Evolutionary conservation across 768 basidiomycete species (phyloP).

Genomic region (Collybia sordida): DNA sequence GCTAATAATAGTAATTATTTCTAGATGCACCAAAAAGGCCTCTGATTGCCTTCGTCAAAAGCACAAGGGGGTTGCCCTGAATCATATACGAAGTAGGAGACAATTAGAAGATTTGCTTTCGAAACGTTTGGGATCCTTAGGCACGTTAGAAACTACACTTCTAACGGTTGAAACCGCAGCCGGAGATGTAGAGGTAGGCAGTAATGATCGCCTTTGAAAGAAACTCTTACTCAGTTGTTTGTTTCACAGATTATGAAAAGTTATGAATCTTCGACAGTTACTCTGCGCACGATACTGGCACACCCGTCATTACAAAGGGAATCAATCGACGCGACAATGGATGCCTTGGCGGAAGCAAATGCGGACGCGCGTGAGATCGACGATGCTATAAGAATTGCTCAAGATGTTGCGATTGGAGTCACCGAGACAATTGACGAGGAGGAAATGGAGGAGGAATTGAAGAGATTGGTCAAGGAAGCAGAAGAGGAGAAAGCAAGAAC

Average conservation of each 20-base stretch:
- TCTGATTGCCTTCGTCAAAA: slow-evolving; percentile 63
- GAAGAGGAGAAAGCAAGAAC: slow-evolving; percentile 20
- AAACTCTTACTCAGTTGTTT: slow-evolving; percentile 1
- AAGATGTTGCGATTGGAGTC: slow-evolving; percentile 55
- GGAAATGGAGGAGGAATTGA: slow-evolving; percentile 66
- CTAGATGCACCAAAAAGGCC: slow-evolving; percentile 68
- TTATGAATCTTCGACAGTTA: slow-evolving; percentile 81
- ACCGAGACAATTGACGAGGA: slow-evolving; percentile 66
- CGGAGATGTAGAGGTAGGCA: slow-evolving; percentile 77
- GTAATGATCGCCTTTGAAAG: neutral
- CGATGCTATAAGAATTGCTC: slow-evolving; percentile 68
- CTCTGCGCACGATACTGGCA: slow-evolving; percentile 71
- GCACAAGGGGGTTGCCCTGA: slow-evolving; percentile 72
- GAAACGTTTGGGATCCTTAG: slow-evolving; percentile 73
- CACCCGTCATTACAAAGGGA: slow-evolving; percentile 81
- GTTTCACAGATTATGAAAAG: slow-evolving; percentile 69
- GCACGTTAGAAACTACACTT: slow-evolving; percentile 74
- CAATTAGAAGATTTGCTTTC: slow-evolving; percentile 73
- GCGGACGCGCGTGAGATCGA: slow-evolving; percentile 83
- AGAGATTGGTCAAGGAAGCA: slow-evolving; percentile 43
- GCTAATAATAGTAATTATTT: neutral
- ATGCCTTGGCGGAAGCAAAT: slow-evolving; percentile 80
- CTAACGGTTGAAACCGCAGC: slow-evolving; percentile 87
- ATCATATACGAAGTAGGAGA: slow-evolving; percentile 79
- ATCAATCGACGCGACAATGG: slow-evolving; percentile 83